Base-by-base conservation (phyloP, 495 filamentous ascomycete genomes). In the Penicillium bialowiezense region DNA sequence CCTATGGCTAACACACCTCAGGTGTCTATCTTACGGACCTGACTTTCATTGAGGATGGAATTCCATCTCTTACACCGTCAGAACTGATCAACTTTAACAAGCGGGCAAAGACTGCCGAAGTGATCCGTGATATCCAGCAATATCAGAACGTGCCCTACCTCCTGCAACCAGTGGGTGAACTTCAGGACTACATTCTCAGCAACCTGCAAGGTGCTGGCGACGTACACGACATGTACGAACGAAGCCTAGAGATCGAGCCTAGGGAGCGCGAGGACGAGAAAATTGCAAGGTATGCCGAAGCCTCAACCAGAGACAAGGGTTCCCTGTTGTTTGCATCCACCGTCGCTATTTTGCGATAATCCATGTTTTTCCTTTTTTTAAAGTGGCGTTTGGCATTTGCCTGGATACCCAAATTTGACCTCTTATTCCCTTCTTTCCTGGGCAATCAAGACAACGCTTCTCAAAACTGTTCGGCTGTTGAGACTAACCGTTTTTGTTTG, bases 171-270 rank as follows among this genome's bases (percentile, higher is more conserved):
- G 91, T 98, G 7, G 79, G 83, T 13, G 93, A 97, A 65, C 79
- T 98, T 56, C 95, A 97, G 67, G 91, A 97, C 55, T 97, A 97
- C 71, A 97, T 98, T 48, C 75, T 97, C 49, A 88, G 83, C 60
- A 96, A 96, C 66, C 92, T 98, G 82, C 85, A 92, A 71, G 82
- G 82, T 8, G 93, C 93, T 2, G 87, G 88, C 35, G 95, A 97
- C 63, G 92, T 98, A 51, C 91, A 97, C 68, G 91, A 97, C 75
- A 97, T 97, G 95, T 98, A 97, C 70, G 90, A 97, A 62, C 87
- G 87, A 72, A 95, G 89, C 64, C 76, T 97, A 75, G 77, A 82
- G 52, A 85, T 98, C 42, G 93, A 98, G 68, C 93, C 95, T 37
- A 78, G 95, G 57, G 93, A 97, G 71, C 79, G 93, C 55, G 93